phyloP scores from a whole-genome alignment of 768 basidiomycete genomes.

The Lentinula lateritia region DNA sequence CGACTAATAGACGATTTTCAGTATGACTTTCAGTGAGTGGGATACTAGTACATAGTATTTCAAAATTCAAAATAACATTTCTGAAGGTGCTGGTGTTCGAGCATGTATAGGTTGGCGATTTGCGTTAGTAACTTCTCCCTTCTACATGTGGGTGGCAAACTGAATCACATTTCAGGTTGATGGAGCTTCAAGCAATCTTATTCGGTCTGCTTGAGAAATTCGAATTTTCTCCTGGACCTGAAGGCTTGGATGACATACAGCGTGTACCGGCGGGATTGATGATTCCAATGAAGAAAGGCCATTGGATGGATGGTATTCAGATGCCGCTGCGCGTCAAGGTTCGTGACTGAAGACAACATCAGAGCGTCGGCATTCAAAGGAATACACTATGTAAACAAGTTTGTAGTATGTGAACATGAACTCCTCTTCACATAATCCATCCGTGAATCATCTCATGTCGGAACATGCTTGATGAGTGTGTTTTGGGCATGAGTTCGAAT shows the following conservation, averaged over 20 bases:
- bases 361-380: too few species aligned
- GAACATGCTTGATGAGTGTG: constrained; percentile 54
- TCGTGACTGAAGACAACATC: background rate
- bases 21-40: constrained; percentile 5
- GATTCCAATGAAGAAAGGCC: background rate
- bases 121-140: constrained; percentile 1
- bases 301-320: background rate
- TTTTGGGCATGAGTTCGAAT: constrained; percentile 79
- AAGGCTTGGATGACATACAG: constrained; percentile 3
- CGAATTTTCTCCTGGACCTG: constrained; percentile 23
- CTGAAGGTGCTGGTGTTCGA: constrained; percentile 1
- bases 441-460: background rate
- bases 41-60: background rate
- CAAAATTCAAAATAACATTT: background rate
- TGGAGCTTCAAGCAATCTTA: constrained; percentile 36
- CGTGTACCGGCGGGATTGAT: background rate
- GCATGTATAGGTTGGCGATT: constrained; percentile 8
- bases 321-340: background rate
- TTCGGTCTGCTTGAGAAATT: constrained; percentile 32
- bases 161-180: constrained; percentile 12
- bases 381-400: too few species aligned
- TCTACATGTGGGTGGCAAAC: background rate
- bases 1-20: background rate
- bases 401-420: too few species aligned
- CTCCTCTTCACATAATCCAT: background rate